A percentile compares a stretch with the other conserved stretches of the same genome.
Evolutionary conservation across 1,139 yeast species (phyloP).

Genomic region (Diutina siamensis): DNA sequence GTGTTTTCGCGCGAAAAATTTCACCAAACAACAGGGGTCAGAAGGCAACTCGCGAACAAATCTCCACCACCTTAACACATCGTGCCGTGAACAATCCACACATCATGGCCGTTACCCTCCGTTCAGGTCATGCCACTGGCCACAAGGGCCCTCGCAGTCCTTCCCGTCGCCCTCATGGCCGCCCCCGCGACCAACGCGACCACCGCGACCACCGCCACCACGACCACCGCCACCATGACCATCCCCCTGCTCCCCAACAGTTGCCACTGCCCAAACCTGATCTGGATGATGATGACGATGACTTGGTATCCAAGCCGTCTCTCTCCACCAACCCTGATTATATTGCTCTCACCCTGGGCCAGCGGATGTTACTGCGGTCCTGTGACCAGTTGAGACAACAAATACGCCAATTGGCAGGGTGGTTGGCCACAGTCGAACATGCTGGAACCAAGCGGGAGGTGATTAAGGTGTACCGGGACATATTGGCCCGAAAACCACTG

Average conservation of each 20-base stretch:
- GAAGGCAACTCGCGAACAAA: no score
- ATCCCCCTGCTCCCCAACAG: not conserved
- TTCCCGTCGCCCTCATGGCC: not conserved
- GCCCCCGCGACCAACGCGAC: not conserved
- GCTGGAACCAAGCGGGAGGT: conserved; percentile 11
- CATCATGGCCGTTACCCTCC: conserved; percentile 4
- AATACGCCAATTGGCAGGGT: conserved; percentile 25
- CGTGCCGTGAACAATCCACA: no score
- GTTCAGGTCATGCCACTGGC: conserved; percentile 5
- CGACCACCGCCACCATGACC: not conserved
- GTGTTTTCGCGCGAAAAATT: conserved; percentile 2
- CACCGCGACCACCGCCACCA: not conserved
- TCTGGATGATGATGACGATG: not conserved
- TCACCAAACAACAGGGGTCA: not conserved
- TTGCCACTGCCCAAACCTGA: conserved; percentile 5
- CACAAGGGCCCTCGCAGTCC: not conserved
- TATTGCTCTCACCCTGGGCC: conserved; percentile 25
- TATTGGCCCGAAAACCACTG: conserved; percentile 17
- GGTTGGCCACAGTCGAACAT: conserved; percentile 8
- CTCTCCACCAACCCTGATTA: conserved; percentile 27
- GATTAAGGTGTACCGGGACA: conserved; percentile 11
- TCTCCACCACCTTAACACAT: no score
- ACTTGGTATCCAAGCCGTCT: not conserved
- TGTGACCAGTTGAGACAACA: conserved; percentile 15
- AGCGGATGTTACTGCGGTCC: conserved; percentile 19